Base-by-base conservation (phyloP, 2,329 filamentous ascomycete species). In the Penicillium brasilianum region DNA sequence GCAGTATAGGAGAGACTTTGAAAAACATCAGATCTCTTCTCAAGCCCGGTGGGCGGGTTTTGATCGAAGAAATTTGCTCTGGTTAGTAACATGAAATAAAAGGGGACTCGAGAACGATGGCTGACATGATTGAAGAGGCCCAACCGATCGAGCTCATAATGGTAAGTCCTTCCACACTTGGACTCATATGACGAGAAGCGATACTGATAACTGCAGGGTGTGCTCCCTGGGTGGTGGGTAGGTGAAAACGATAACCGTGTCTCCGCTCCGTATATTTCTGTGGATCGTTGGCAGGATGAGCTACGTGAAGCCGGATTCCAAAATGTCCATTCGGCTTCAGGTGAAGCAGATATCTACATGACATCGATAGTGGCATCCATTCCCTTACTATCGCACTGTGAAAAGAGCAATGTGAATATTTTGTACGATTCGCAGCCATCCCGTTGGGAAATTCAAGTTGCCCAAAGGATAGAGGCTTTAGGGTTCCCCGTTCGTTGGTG, bases 401-500 rank as follows among this genome's bases (percentile, higher is more conserved):
- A 54, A 28, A 13, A 43, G 14, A 43, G 22, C 10, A 14, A 7
- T 6, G 51, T 54, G 36, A 34, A 4, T 9, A 9, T 14, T 2
- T 16, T 30, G 22, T 53, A 4, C 4, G 7, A 49, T 13, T 18
- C 57, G 54, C 49, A 59, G 16, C 18, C 16, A 14, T 48, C 49
- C 4, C 18, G 25, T 14, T 60, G 61, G 28, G 61, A 20, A 60
- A 46, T 32, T 8, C 7, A 55, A 52, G 34, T 32, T 63, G 48
- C 54, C 30, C n/a, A 52, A 18, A 54, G 25, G 14, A 18, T 54
- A 32, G 25, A 30, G 32, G 14, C 34, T 34, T 25, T 50, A 2
- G 54, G 60, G 1, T 62, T 50, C 14, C 25, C 37, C n/a, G 32
- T 62, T 10, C 36, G 22, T 14, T 51, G 63, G 63, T 36, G 22